phyloP scores from a whole-genome alignment of 1,284 basidiomycete species.

The Leccinum pseudoinsigne region DNA sequence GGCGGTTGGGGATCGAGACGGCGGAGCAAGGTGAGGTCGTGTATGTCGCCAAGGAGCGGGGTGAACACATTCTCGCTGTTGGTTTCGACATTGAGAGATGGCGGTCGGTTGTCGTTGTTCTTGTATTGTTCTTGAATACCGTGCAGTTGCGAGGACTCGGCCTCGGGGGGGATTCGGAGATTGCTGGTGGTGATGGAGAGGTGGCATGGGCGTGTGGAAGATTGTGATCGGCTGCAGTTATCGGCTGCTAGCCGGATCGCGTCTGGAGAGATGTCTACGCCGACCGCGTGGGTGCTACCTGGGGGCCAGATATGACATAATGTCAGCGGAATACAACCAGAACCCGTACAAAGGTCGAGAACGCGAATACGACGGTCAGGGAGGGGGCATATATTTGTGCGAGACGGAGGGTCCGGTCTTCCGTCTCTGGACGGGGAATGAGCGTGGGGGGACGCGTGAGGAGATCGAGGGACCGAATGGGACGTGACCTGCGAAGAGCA shows the following conservation, averaged over 20 bases:
- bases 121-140: background rate
- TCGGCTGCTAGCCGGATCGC: slow-evolving; percentile 73
- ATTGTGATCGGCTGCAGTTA: slow-evolving; percentile 56
- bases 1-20: slow-evolving; percentile 37
- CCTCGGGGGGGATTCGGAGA: slow-evolving; percentile 11
- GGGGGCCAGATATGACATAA: slow-evolving; percentile 63
- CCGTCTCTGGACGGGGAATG: slow-evolving; percentile 92
- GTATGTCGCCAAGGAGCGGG: slow-evolving; percentile 48
- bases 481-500: slow-evolving; percentile 61
- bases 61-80: slow-evolving; percentile 45
- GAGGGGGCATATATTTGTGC: slow-evolving; percentile 43
- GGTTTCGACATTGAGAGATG: background rate
- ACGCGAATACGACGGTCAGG: slow-evolving; percentile 45
- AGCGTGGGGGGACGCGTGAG: slow-evolving; percentile 74
- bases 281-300: slow-evolving; percentile 54
- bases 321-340: slow-evolving; percentile 85
- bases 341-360: slow-evolving; percentile 89
- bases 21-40: slow-evolving; percentile 38
- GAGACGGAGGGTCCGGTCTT: slow-evolving; percentile 71
- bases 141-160: background rate
- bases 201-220: slow-evolving; percentile 25
- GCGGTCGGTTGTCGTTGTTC: background rate
- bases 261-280: slow-evolving; percentile 68
- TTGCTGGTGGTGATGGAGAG: slow-evolving; percentile 6
- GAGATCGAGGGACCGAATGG: slow-evolving; percentile 84